These are phyloP conservation scores for Melocanna baccifera DNA, from an alignment of 176 grass and related monocot species.

Conservation along the genomic window DNA sequence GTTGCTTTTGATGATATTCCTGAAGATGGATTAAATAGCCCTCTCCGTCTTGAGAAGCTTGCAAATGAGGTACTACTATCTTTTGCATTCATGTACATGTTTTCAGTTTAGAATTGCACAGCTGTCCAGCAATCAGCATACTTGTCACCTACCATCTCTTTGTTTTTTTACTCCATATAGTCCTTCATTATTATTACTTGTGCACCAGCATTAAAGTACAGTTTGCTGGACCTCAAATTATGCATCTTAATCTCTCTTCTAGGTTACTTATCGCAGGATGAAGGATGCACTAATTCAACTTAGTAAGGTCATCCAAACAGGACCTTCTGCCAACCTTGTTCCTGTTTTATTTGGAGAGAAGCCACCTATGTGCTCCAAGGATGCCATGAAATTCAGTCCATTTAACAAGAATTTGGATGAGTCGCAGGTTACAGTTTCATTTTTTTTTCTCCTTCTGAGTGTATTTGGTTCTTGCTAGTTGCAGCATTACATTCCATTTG, in stretches of 20 bases:
- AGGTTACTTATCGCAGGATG: conserved; percentile 94
- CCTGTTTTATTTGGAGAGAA: conserved; percentile 95
- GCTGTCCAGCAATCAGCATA: neutral
- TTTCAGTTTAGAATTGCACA: conserved; percentile 9
- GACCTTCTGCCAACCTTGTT: conserved; percentile 76
- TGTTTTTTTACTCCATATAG: neutral
- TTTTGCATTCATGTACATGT: neutral
- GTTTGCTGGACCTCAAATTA: conserved; percentile 2
- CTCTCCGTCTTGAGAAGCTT: conserved; percentile 93
- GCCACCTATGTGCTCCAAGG: conserved; percentile 56
- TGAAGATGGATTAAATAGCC: conserved; percentile 94
- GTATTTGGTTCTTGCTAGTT: neutral
- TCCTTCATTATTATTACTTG: neutral
- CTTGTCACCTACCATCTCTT: neutral
- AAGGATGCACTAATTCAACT: conserved; percentile 93
- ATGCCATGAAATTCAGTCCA: conserved; percentile 62
- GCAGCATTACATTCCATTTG: neutral
- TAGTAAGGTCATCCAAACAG: conserved; percentile 66
- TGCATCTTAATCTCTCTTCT: conserved; percentile 42
- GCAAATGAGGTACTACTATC: conserved; percentile 78
- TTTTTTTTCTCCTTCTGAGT: conserved; percentile 1
- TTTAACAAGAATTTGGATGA: conserved; percentile 97
- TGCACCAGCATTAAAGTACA: neutral
- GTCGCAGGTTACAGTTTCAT: conserved; percentile 63
- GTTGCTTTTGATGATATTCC: conserved; percentile 96